Base-by-base conservation (phyloP, 768 basidiomycete genomes). In the Pulveroboletus sp. region DNA sequence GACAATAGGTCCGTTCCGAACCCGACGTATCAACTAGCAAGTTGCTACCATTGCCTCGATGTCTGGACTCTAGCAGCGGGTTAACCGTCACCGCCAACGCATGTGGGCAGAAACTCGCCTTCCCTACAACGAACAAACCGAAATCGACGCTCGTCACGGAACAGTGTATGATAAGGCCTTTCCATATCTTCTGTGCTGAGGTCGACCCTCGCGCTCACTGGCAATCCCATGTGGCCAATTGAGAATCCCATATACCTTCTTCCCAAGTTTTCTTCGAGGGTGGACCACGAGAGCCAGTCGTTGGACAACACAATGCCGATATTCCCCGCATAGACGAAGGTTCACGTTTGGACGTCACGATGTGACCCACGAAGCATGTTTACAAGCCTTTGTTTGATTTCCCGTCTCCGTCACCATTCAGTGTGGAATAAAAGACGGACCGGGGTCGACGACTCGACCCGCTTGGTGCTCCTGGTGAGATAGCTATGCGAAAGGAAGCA, bases 281-380 rank as follows among this genome's bases (percentile, higher is more conserved):
- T 43, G 6, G n/a, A 48, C 47, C 47, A 42, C 27, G 47, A 40
- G 6, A 48, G 41, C 9, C 41, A 35, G 17, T 21, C 17, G 8
- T 31, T n/a, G n/a, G 38, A 23, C 20, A 41, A 8, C n/a, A 10
- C n/a, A 19, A 48, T 36, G 17, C 35, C 32, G 7, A 42, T 42
- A 8, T 37, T 20, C 4, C 34, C 47, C 42, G 40, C 20, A n/a
- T 16, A 4, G 14, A 29, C 17, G 7, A 12, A 10, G 6, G 12
- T 25, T 3, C 20, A 16, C 17, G 12, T 33, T 32, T 21, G n/a
- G 19, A 21, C 13, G 10, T 16, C 10, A 34, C 5, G 7, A 10
- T 14, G 39, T 13, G 9, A 48, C 53, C 41, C 9, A 55, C 53
- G 41, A 42, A 55, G 49, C 56, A 55, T 51, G 1, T 42, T 12